Conservation (phyloP, 768 basidiomycete species). For the Leccinum fibrillosum region DNA sequence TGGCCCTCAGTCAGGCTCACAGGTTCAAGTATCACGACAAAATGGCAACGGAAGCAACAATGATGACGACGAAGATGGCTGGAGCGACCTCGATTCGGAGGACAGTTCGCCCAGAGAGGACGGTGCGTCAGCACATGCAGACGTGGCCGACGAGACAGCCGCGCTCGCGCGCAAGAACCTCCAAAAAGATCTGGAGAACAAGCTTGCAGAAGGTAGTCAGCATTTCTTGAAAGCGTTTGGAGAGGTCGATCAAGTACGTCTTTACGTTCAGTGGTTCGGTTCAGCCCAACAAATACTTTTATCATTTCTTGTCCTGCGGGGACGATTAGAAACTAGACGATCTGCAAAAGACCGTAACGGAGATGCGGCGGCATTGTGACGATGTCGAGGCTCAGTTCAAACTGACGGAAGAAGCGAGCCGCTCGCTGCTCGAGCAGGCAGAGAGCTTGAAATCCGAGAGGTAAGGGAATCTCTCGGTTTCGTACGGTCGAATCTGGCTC, state of each 20-base stretch:
- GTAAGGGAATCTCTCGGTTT: constrained; percentile 37
- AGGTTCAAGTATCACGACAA: constrained; percentile 10
- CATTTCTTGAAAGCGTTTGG: constrained; percentile 82
- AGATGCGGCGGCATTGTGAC: constrained; percentile 77
- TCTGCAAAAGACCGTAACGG: constrained; percentile 69
- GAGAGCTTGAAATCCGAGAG: constrained; percentile 71
- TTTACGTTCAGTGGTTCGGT: neutral
- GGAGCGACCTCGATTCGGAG: constrained; percentile 21
- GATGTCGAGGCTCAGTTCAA: constrained; percentile 76
- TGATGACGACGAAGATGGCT: constrained; percentile 30
- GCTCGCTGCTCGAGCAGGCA: constrained; percentile 77
- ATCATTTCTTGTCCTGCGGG: neutral
- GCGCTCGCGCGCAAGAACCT: constrained; percentile 75
- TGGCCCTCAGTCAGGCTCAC: constrained; percentile 1
- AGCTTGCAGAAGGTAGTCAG: constrained; percentile 76
- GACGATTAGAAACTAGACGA: constrained; percentile 72
- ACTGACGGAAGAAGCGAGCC: constrained; percentile 74
- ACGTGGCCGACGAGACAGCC: constrained; percentile 59
- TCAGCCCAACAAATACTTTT: neutral
- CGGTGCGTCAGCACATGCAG: constrained; percentile 17
- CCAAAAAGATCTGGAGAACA: constrained; percentile 80
- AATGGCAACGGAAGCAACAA: constrained; percentile 18
- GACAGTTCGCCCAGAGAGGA: constrained; percentile 6
- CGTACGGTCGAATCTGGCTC: neutral
- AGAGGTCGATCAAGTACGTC: constrained; percentile 83